A percentile compares a stretch with the other conserved stretches of the same genome.
Conservation (phyloP, 2,329 filamentous ascomycete species). For the Trichophyton schoenleinii region DNA sequence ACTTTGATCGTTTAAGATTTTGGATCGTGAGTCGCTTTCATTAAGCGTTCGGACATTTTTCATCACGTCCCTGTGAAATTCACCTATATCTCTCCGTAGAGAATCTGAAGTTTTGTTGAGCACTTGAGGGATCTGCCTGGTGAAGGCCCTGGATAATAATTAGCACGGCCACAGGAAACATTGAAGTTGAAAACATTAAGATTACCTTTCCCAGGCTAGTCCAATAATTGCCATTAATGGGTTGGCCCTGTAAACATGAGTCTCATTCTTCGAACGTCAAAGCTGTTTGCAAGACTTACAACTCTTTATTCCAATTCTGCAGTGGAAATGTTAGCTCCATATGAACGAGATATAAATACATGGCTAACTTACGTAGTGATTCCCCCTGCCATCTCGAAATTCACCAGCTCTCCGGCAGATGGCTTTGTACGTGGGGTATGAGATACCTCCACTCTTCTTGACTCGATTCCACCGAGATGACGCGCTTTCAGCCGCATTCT, state of each 20-base stretch:
- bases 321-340: background rate
- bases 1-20: background rate
- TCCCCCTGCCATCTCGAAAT: slow-evolving; percentile 25
- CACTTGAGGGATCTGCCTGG: background rate
- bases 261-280: background rate
- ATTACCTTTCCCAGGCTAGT: slow-evolving; percentile 8
- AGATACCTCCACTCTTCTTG: slow-evolving; percentile 25
- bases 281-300: slow-evolving; percentile 4
- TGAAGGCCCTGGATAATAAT: slow-evolving; percentile 3
- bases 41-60: background rate
- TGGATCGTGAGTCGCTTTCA: background rate
- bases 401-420: slow-evolving; percentile 40
- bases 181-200: background rate
- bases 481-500: background rate
- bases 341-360: background rate
- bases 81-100: background rate
- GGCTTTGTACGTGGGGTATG: slow-evolving; percentile 45
- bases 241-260: slow-evolving; percentile 5
- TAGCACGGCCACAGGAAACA: background rate
- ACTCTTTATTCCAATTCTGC: slow-evolving; percentile 10
- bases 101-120: background rate
- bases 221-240: slow-evolving; percentile 8
- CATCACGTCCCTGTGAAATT: background rate
- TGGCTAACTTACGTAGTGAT: slow-evolving; percentile 14
- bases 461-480: background rate